A percentile compares a stretch with the other conserved stretches of the same genome.
Conservation (phyloP, 106 monocot genomes). For the Phalaenopsis equestris region DNA sequence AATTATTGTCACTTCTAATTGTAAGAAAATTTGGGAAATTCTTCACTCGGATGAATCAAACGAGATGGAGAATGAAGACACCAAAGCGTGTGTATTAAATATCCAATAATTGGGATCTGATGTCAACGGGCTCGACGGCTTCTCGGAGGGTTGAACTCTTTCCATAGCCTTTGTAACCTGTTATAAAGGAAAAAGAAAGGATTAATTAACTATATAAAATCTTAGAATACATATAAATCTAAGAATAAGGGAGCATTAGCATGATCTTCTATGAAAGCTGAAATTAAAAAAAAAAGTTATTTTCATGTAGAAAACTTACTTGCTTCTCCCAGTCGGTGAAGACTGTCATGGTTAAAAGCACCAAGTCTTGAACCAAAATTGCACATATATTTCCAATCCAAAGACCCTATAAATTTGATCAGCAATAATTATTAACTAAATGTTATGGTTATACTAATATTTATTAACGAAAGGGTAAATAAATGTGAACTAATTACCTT, state of each 20-base stretch:
- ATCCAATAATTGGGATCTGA: neutral
- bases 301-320: neutral
- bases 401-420: neutral
- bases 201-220: neutral
- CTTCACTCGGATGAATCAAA: too few species aligned
- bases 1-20: too few species aligned
- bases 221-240: neutral
- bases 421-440: neutral
- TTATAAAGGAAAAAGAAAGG: neutral
- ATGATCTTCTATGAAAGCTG: too few species aligned
- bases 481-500: slow-evolving; percentile 12
- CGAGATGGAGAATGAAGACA: neutral
- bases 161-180: slow-evolving; percentile 1
- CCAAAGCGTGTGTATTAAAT: neutral
- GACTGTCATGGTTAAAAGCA: neutral
- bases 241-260: too few species aligned
- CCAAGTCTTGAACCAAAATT: slow-evolving; percentile 6
- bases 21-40: too few species aligned
- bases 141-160: neutral
- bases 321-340: neutral
- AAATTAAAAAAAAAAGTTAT: neutral
- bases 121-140: neutral
- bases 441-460: neutral
- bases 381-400: slow-evolving; percentile 8
- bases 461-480: neutral